Evolutionary conservation across 257 asterid species (phyloP).

Genomic region (Fraxinus americana): DNA sequence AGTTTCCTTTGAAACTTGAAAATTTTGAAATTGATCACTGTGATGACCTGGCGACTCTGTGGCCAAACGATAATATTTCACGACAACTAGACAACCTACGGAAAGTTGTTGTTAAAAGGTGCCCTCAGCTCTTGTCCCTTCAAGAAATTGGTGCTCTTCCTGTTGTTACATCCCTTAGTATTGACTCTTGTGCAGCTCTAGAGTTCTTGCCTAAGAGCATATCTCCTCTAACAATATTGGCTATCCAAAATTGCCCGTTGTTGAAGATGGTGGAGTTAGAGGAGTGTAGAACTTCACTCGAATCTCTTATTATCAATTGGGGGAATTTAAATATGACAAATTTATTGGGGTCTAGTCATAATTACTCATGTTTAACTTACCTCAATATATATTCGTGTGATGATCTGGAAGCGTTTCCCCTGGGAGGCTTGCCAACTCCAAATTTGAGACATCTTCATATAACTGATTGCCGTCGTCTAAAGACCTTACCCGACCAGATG

Average conservation of each 20-base stretch:
- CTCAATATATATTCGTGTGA: not conserved
- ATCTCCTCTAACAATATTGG: conserved; percentile 1
- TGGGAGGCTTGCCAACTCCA: conserved; percentile 19
- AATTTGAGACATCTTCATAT: conserved; percentile 15
- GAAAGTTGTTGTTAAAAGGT: not conserved
- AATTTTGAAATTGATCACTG: not conserved
- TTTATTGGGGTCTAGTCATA: not conserved
- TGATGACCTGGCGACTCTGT: not conserved
- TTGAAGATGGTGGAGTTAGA: not conserved
- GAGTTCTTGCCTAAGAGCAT: not conserved
- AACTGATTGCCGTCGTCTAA: conserved; percentile 10
- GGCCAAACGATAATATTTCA: not conserved
- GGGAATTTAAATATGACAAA: not conserved
- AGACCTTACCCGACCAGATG: conserved; percentile 12
- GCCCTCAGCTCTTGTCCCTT: conserved; percentile 17
- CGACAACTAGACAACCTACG: conserved; percentile 8
- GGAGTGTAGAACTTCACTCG: conserved; percentile 1
- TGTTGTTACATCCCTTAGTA: not conserved
- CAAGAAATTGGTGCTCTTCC: conserved; percentile 4
- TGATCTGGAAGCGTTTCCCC: conserved; percentile 19
- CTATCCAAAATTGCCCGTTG: not conserved
- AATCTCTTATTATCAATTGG: conserved; percentile 15
- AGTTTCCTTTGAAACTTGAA: conserved; percentile 23
- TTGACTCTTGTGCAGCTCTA: conserved; percentile 6
- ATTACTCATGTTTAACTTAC: not conserved